Evolutionary conservation across 345 rosid species (phyloP).

Genomic region (Populus alba): DNA sequence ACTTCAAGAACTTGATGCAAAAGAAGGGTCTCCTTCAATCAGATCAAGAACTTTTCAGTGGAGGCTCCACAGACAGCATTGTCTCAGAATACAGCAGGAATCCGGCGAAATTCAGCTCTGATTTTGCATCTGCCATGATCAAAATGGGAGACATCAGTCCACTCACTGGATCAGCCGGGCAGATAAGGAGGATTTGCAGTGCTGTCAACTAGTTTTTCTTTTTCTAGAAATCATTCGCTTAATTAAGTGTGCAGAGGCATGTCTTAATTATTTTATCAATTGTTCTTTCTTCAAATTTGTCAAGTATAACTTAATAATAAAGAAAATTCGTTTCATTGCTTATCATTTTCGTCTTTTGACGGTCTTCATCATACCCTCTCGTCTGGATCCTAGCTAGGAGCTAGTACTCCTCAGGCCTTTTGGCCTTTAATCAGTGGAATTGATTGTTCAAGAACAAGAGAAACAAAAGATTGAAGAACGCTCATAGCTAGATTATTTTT

Average conservation of each 20-base stretch:
- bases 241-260: not conserved
- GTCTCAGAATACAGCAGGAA: not conserved
- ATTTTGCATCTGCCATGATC: slow-evolving; percentile 45
- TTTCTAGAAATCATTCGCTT: not conserved
- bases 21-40: slow-evolving; percentile 1
- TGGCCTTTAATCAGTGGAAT: no score
- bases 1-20: slow-evolving; percentile 1
- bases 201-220: slow-evolving; percentile 27
- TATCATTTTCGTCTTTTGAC: no score
- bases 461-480: no score
- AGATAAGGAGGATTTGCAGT: slow-evolving; percentile 36
- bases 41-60: not conserved
- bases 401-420: no score
- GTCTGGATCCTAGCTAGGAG: no score
- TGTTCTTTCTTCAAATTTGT: no score
- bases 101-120: slow-evolving; percentile 15
- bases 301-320: no score
- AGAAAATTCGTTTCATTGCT: no score
- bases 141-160: slow-evolving; percentile 47
- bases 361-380: no score
- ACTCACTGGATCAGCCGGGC: slow-evolving; percentile 38
- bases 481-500: no score
- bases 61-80: not conserved
- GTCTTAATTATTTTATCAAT: no score
- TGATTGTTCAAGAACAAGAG: no score